Base-by-base conservation (phyloP, 1,284 basidiomycete species). In the Trichosporon faecale region DNA sequence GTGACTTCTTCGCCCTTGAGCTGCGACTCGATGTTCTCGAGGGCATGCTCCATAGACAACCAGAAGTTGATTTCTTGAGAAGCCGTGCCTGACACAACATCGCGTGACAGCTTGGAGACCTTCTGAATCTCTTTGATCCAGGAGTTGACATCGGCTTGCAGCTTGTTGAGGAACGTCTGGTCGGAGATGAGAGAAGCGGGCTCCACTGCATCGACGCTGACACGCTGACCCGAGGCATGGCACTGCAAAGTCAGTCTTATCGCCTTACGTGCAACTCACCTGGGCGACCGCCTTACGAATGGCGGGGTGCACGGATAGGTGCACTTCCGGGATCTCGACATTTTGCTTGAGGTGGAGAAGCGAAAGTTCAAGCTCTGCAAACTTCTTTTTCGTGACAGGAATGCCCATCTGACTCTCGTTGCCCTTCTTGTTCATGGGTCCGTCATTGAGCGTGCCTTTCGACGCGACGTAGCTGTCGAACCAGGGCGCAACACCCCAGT, bases 61-160 rank as follows among this genome's bases (percentile, higher is more conserved):
- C 97, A 99, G 79, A 99, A 99, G 84, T 98, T 98, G 86, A 99
- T 94, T 82, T 99, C 96, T 79, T 99, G 97, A 0, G 94, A 95
- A 1, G 97, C 95, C 0, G 95, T 98, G 0, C 96, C 97, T 1
- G 92, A 93, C 0, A 91, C 88, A n/a, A 98, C 95, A 77, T 98
- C 95, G 35, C 96, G 88, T 1, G 89, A 89, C 18, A 99, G 88
- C 80, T 96, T 97, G 18, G 97, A 98, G 69, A 99, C 94, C 0
- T 92, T 90, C 83, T 98, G 96, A 66, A 99, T 96, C 69, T 95
- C 92, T 84, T 98, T 98, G 85, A 99, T 97, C 97, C 96, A 99
- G 21, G 89, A 88, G 82, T 98, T 98, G 77, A 99, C 96, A 75
- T 98, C 93, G 14, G 89, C 88, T 78, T 98, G 96, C 2, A 99